phyloP scores from a whole-genome alignment of 2,329 filamentous ascomycete species.

The Cercospora beticola region DNA sequence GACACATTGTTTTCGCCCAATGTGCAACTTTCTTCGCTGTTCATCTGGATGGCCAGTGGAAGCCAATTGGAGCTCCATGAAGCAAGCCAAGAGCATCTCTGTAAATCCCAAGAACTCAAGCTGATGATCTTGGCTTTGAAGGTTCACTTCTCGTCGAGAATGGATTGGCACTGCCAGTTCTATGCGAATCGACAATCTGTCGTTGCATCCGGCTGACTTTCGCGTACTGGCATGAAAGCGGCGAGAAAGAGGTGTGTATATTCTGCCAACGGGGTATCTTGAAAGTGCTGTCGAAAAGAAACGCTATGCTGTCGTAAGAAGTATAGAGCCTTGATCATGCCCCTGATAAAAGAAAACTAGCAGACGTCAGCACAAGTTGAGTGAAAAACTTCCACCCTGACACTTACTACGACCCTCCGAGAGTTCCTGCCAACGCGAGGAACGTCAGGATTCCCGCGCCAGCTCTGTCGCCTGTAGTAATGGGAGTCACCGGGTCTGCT shows the following conservation, averaged over 20 bases:
- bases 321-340: background rate
- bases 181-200: background rate
- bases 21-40: background rate
- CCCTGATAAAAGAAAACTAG: background rate
- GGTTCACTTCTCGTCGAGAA: background rate
- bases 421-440: slow-evolving; percentile 21
- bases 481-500: slow-evolving; percentile 37
- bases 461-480: slow-evolving; percentile 63
- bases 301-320: background rate
- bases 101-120: background rate
- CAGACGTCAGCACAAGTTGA: background rate
- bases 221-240: background rate
- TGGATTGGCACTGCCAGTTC: background rate
- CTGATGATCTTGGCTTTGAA: background rate
- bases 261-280: background rate
- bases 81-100: background rate
- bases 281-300: background rate
- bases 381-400: no score
- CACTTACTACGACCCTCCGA: slow-evolving; percentile 20
- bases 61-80: background rate
- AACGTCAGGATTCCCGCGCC: slow-evolving; percentile 56
- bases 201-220: background rate
- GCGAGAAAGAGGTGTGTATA: no score
- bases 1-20: background rate
- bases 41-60: background rate